Conservation (phyloP, 2,329 filamentous ascomycete species). For the Apiospora hydei region DNA sequence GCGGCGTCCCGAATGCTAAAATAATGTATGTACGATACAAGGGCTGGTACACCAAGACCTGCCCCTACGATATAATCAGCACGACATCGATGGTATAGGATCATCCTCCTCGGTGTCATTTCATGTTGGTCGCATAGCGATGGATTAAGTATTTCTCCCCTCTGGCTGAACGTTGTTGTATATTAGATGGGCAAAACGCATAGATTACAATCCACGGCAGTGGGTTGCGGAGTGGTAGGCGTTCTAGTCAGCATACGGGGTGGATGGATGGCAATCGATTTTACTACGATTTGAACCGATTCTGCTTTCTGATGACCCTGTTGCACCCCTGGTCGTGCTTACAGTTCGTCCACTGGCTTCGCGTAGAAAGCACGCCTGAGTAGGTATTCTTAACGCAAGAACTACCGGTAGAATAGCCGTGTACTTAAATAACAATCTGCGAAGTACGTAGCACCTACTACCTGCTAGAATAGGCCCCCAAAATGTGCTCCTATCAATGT, state of each 20-base stretch:
- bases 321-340: background rate
- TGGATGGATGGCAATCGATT: slow-evolving; percentile 36
- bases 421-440: background rate
- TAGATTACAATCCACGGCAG: slow-evolving; percentile 48
- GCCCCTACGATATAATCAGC: slow-evolving; percentile 21
- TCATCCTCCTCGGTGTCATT: slow-evolving; percentile 15
- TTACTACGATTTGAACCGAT: background rate
- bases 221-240: slow-evolving; percentile 40
- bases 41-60: slow-evolving; percentile 26
- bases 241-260: slow-evolving; percentile 38
- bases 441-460: background rate
- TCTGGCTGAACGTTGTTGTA: slow-evolving; percentile 58
- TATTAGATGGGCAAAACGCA: slow-evolving; percentile 57
- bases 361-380: background rate
- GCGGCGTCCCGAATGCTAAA: background rate
- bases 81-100: slow-evolving; percentile 14
- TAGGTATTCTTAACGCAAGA: background rate
- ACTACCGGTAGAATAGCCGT: background rate
- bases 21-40: slow-evolving; percentile 39
- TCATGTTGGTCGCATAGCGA: slow-evolving; percentile 47
- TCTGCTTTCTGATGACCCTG: background rate
- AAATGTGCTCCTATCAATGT: background rate
- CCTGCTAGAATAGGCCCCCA: background rate
- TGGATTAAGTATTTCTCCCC: slow-evolving; percentile 58
- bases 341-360: background rate